These are phyloP conservation scores for Suillus decipiens DNA, from an alignment of 768 basidiomycete species.

Conservation along the genomic window DNA sequence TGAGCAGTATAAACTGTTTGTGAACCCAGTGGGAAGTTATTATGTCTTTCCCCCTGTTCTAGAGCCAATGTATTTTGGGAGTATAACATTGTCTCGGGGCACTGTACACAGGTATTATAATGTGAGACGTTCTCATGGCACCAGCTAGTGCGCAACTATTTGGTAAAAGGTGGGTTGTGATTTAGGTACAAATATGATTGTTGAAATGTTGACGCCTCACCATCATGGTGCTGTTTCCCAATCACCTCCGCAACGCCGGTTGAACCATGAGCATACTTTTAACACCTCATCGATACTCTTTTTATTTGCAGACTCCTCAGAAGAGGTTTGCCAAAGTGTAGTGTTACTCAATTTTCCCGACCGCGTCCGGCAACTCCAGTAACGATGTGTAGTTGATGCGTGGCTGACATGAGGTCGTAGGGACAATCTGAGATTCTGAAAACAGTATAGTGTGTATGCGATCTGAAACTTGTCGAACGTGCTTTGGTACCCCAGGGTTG, in stretches of 20 bases:
- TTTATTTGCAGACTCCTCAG: neutral
- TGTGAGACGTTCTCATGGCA: neutral
- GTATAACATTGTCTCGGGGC: neutral
- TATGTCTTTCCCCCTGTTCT: neutral
- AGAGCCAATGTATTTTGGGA: neutral
- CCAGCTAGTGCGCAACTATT: neutral
- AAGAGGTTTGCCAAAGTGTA: neutral
- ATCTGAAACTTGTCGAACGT: constrained; percentile 28
- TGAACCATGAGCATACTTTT: neutral
- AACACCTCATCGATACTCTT: neutral
- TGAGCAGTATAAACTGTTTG: neutral
- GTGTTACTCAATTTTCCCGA: constrained; percentile 22
- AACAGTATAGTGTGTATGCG: constrained; percentile 16
- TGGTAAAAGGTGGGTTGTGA: neutral
- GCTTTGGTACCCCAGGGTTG: constrained; percentile 32
- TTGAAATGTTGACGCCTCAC: neutral
- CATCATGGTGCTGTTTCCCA: neutral
- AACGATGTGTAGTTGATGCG: neutral
- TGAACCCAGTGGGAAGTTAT: neutral
- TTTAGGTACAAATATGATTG: neutral
- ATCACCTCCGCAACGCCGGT: neutral
- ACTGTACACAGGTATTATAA: neutral
- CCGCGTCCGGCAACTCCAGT: neutral
- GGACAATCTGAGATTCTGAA: constrained; percentile 2
- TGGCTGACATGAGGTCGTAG: neutral